These are phyloP conservation scores for Pseudodiploospora longispora DNA, from an alignment of 2,329 filamentous ascomycete genomes.

Conservation along the genomic window DNA sequence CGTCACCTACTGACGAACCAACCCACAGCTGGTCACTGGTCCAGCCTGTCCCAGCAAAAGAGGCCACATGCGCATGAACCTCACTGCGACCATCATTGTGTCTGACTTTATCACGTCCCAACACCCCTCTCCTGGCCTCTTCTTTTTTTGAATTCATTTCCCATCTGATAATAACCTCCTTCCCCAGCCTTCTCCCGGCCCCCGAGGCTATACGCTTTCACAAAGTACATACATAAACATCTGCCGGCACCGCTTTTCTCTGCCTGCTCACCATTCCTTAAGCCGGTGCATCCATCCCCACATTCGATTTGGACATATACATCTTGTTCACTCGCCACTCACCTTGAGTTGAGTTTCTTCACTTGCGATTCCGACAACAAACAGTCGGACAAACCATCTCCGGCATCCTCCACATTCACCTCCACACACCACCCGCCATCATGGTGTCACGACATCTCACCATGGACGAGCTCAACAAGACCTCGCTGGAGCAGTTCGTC, in stretches of 20 bases:
- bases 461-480: slow-evolving; percentile 56
- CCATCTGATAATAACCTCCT: not conserved
- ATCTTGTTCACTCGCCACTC: no score
- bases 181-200: not conserved
- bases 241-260: no score
- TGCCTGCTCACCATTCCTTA: not conserved
- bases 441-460: slow-evolving; percentile 43
- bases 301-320: not conserved
- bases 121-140: not conserved
- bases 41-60: slow-evolving; percentile 9
- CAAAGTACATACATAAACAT: no score
- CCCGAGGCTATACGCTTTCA: no score
- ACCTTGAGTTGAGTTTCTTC: no score
- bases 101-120: slow-evolving; percentile 12
- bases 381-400: not conserved
- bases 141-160: not conserved
- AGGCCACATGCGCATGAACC: slow-evolving; percentile 23
- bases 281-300: not conserved
- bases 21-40: slow-evolving; percentile 21
- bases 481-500: slow-evolving; percentile 72
- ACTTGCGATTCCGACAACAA: no score
- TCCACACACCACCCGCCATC: slow-evolving; percentile 14
- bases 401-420: slow-evolving; percentile 2
- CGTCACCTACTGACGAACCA: slow-evolving; percentile 33
- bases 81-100: slow-evolving; percentile 10